Evolutionary conservation across 257 asterid species (phyloP).

Genomic region (Asclepias syriaca): DNA sequence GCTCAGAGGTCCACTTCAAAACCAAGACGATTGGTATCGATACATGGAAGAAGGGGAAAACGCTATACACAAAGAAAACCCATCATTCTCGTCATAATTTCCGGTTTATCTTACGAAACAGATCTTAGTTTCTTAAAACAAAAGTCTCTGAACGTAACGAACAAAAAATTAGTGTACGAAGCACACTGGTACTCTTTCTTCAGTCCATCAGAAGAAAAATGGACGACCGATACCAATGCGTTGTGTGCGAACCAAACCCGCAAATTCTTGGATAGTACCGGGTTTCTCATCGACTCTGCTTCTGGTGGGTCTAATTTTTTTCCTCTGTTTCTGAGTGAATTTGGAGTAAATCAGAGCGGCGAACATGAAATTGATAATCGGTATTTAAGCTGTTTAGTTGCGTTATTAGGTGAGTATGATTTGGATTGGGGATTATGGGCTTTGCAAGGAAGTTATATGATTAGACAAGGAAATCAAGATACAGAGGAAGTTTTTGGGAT

Average conservation of each 20-base stretch:
- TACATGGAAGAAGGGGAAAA: conserved; percentile 38
- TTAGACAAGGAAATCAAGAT: conserved; percentile 32
- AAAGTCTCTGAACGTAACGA: conserved; percentile 22
- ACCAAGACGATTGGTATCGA: conserved; percentile 31
- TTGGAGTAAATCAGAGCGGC: conserved; percentile 48
- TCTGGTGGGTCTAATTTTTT: too few relatives aligned
- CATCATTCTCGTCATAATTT: conserved; percentile 38
- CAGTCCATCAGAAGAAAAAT: neutral
- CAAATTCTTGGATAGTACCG: conserved; percentile 23
- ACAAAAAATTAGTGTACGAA: conserved; percentile 48
- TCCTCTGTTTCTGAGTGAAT: conserved; percentile 65
- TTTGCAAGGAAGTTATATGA: conserved; percentile 61
- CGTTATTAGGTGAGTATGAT: conserved; percentile 45
- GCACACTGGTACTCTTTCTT: conserved; percentile 45
- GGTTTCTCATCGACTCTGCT: conserved; percentile 27
- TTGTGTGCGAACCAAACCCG: conserved; percentile 25
- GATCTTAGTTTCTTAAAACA: conserved; percentile 31
- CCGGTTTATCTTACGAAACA: conserved; percentile 42
- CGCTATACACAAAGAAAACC: conserved; percentile 36
- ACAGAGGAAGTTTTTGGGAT: conserved; percentile 48
- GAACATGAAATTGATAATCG: conserved; percentile 38
- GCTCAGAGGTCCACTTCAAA: conserved; percentile 53
- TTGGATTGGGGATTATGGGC: conserved; percentile 77
- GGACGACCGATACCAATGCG: conserved; percentile 6
- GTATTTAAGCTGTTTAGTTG: conserved; percentile 50